Evolutionary conservation across 345 rosid species (phyloP).

Genomic region (Eucalyptus guilfoylei): DNA sequence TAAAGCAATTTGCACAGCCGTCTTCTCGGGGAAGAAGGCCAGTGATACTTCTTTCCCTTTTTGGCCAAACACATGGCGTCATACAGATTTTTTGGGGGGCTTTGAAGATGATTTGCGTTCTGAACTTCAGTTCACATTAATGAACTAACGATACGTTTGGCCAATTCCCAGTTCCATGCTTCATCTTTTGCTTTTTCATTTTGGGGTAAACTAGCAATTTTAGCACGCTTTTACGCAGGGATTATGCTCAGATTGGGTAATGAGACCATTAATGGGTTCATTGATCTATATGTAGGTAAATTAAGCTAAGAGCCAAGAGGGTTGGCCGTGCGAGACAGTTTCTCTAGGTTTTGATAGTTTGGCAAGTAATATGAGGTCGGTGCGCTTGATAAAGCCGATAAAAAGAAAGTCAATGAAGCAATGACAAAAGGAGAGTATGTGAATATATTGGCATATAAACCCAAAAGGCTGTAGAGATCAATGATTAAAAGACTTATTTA

Average conservation of each 20-base stretch:
- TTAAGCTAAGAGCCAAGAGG: background rate
- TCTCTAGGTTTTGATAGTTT: background rate
- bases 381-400: background rate
- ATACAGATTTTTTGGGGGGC: background rate
- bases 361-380: background rate
- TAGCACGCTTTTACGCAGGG: background rate
- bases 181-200: background rate
- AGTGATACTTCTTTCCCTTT: background rate
- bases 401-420: background rate
- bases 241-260: background rate
- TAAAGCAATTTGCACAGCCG: background rate
- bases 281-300: background rate
- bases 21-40: background rate
- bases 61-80: background rate
- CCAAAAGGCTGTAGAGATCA: background rate
- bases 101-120: background rate
- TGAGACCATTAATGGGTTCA: background rate
- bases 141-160: background rate
- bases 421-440: background rate
- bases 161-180: background rate
- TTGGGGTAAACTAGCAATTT: background rate
- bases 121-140: background rate
- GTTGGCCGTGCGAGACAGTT: background rate
- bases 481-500: background rate
- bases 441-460: background rate